A percentile compares a stretch with the other conserved stretches of the same genome.
These are phyloP conservation scores for Paecilomyces formosus DNA, from an alignment of 2,329 filamentous ascomycete genomes.

Conservation along the genomic window DNA sequence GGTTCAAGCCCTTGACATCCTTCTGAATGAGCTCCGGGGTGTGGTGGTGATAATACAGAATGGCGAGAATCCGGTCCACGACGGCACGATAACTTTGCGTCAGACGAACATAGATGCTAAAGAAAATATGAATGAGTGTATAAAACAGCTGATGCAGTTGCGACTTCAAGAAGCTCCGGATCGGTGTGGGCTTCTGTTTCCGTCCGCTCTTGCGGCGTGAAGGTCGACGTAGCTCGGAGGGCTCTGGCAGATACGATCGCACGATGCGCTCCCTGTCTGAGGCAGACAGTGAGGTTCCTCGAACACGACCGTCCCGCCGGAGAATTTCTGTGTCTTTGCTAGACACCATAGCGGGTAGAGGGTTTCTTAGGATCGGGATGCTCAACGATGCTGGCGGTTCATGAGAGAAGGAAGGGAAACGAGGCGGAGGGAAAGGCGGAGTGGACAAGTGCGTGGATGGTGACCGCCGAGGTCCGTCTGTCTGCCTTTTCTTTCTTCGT, in stretches of 20 bases:
- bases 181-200: conserved; percentile 24
- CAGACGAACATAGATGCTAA: conserved; percentile 79
- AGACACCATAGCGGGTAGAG: conserved; percentile 20
- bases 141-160: conserved; percentile 39
- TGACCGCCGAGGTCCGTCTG: background rate
- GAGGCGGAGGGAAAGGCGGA: background rate
- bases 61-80: conserved; percentile 66
- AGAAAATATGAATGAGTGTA: conserved; percentile 59
- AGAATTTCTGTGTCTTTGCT: conserved; percentile 26
- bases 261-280: conserved; percentile 46
- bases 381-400: background rate
- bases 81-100: conserved; percentile 74
- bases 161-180: conserved; percentile 37
- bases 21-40: conserved; percentile 86
- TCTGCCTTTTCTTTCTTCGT: no score
- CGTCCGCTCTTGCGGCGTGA: conserved; percentile 13
- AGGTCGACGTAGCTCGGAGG: conserved; percentile 20
- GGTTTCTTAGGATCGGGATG: background rate
- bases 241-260: conserved; percentile 47
- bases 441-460: background rate
- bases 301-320: conserved; percentile 30
- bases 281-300: conserved; percentile 34
- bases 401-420: background rate
- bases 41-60: conserved; percentile 91
- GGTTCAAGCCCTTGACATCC: conserved; percentile 68